Evolutionary conservation across 768 basidiomycete species (phyloP).

Genomic region (Arthromyces matolae): DNA sequence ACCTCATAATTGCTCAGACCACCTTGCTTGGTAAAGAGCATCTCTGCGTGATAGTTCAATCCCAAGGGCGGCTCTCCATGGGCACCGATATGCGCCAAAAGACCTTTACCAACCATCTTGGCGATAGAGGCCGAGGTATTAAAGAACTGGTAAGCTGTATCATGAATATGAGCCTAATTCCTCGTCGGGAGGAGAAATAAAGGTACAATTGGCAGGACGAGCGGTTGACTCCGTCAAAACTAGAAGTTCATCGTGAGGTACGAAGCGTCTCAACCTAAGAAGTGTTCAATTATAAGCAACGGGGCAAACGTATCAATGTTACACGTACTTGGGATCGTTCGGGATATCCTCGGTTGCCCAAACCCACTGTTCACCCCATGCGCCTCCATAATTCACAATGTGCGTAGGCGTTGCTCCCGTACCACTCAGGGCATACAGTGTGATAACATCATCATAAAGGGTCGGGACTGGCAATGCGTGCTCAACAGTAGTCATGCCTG

Average conservation of each 20-base stretch:
- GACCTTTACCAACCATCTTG: slow-evolving; percentile 62
- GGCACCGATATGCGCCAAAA: slow-evolving; percentile 65
- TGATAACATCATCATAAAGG: slow-evolving; percentile 65
- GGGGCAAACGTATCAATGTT: slow-evolving; percentile 10
- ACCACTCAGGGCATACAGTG: slow-evolving; percentile 60
- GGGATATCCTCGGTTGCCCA: slow-evolving; percentile 67
- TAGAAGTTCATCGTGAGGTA: slow-evolving; percentile 62
- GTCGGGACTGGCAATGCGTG: slow-evolving; percentile 63
- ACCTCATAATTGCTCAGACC: slow-evolving; percentile 74
- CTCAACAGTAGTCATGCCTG: slow-evolving; percentile 77
- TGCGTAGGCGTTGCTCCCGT: slow-evolving; percentile 75
- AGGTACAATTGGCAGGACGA: slow-evolving; percentile 58
- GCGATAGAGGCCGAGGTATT: slow-evolving; percentile 68
- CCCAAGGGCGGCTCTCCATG: slow-evolving; percentile 74
- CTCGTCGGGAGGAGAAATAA: slow-evolving; percentile 16
- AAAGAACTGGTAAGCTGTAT: slow-evolving; percentile 56
- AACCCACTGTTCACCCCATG: slow-evolving; percentile 60
- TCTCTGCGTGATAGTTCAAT: slow-evolving; percentile 74
- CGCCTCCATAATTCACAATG: slow-evolving; percentile 75
- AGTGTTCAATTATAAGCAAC: neutral
- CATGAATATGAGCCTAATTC: slow-evolving; percentile 7
- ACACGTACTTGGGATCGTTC: slow-evolving; percentile 61
- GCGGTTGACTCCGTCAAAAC: slow-evolving; percentile 55
- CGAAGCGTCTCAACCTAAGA: slow-evolving; percentile 56
- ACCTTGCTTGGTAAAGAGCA: slow-evolving; percentile 59